phyloP scores from a whole-genome alignment of 179 eudicot species.

The Drosera spatulata region DNA sequence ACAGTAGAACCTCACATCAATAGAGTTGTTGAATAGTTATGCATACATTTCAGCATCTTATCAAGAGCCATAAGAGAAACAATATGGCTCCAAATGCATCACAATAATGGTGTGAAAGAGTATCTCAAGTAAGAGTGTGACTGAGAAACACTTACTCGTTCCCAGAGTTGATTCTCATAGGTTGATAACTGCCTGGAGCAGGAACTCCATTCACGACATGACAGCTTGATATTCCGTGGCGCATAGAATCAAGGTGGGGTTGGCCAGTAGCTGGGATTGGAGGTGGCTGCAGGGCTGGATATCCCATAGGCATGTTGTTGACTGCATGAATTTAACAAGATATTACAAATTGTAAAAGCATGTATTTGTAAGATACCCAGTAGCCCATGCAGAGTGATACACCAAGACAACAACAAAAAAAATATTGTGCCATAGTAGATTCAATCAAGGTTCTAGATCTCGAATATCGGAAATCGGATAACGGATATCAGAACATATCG shows the following conservation, averaged over 20 bases:
- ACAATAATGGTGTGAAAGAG: background rate
- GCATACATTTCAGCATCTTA: too few relatives aligned
- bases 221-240: slow-evolving; percentile 67
- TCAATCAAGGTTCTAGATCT: too few relatives aligned
- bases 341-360: slow-evolving; percentile 10
- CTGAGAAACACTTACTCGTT: slow-evolving; percentile 54
- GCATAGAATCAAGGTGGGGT: slow-evolving; percentile 82
- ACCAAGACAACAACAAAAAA: too few relatives aligned
- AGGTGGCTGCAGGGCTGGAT: slow-evolving; percentile 85
- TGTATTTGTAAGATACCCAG: too few relatives aligned
- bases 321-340: slow-evolving; percentile 46
- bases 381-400: too few relatives aligned
- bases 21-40: too few relatives aligned
- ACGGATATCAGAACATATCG: too few relatives aligned
- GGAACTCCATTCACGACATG: slow-evolving; percentile 96
- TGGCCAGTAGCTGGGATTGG: slow-evolving; percentile 79
- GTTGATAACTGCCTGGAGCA: slow-evolving; percentile 76
- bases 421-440: too few relatives aligned
- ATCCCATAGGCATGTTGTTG: slow-evolving; percentile 95
- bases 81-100: background rate
- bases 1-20: background rate
- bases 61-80: too few relatives aligned
- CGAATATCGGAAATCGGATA: too few relatives aligned
- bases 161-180: slow-evolving; percentile 79
- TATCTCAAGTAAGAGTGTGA: background rate